Evolutionary conservation across 768 basidiomycete genomes (phyloP).

Genomic region (Pisolithus tinctorius): DNA sequence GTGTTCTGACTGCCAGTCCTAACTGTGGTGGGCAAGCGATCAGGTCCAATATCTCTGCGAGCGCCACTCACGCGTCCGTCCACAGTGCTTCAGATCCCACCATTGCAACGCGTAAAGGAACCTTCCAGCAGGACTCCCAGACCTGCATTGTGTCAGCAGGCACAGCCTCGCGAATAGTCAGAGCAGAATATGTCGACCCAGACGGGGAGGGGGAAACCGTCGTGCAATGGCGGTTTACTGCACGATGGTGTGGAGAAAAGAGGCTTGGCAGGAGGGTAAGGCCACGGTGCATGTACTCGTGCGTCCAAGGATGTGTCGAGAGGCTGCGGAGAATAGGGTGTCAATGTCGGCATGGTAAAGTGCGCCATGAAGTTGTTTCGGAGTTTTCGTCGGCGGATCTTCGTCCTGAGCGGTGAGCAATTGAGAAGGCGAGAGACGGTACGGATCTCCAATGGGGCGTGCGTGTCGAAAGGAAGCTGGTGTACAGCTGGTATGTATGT

Average conservation of each 20-base stretch:
- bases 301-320: constrained; percentile 32
- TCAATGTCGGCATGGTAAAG: constrained; percentile 53
- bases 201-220: constrained; percentile 34
- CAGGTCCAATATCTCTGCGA: constrained; percentile 38
- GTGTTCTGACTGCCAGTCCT: not conserved
- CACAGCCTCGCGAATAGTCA: constrained; percentile 13
- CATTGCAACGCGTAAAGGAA: constrained; percentile 2
- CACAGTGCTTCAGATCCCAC: not conserved
- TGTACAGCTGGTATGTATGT: constrained; percentile 35
- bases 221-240: constrained; percentile 45
- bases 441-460: constrained; percentile 48
- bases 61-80: constrained; percentile 37
- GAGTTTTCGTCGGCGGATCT: not conserved
- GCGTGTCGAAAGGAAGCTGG: constrained; percentile 43
- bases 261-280: constrained; percentile 46
- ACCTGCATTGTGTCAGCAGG: constrained; percentile 16
- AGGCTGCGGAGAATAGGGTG: constrained; percentile 49
- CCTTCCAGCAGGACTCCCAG: constrained; percentile 12
- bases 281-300: constrained; percentile 12
- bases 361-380: constrained; percentile 18
- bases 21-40: constrained; percentile 24
- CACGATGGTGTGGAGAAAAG: constrained; percentile 43
- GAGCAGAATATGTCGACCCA: not conserved
- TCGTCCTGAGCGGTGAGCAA: constrained; percentile 8
- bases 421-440: constrained; percentile 24